Evolutionary conservation across 306 rosid genomes (phyloP).

Genomic region (Prosopis cineraria): DNA sequence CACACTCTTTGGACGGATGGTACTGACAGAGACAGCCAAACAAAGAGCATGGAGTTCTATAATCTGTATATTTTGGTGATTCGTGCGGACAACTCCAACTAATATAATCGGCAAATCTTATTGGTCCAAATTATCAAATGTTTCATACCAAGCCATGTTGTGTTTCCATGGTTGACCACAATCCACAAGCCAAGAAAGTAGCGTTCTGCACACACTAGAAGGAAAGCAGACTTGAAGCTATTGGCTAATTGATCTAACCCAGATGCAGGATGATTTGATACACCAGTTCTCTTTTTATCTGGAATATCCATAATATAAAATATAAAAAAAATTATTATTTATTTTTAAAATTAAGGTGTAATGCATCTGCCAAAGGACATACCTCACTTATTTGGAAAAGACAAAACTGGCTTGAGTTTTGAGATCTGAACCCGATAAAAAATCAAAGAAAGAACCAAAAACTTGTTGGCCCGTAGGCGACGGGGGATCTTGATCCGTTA

Average conservation of each 20-base stretch:
- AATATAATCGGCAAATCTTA: not conserved
- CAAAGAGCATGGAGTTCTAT: not conserved
- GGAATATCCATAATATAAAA: too few species aligned
- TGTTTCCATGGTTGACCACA: not conserved
- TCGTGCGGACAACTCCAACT: not conserved
- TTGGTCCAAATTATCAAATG: not conserved
- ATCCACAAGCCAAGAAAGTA: not conserved
- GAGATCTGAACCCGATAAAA: not conserved
- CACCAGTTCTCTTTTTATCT: not conserved
- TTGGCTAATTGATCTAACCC: too few species aligned
- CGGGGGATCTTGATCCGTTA: too few species aligned
- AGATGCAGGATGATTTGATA: too few species aligned
- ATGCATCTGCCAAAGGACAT: not conserved
- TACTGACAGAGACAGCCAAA: not conserved
- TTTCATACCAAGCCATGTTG: not conserved
- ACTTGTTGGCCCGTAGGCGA: too few species aligned
- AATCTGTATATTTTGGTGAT: not conserved
- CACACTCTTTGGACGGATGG: too few species aligned
- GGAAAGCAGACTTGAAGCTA: not conserved
- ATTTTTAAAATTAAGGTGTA: not conserved
- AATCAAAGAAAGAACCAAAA: too few species aligned
- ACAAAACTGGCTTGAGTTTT: too few species aligned
- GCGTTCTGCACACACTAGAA: not conserved
- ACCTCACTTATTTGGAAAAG: too few species aligned
- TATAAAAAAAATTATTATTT: too few species aligned